Conservation (phyloP, 2,329 filamentous ascomycete species). For the Aschersonia sp. region DNA sequence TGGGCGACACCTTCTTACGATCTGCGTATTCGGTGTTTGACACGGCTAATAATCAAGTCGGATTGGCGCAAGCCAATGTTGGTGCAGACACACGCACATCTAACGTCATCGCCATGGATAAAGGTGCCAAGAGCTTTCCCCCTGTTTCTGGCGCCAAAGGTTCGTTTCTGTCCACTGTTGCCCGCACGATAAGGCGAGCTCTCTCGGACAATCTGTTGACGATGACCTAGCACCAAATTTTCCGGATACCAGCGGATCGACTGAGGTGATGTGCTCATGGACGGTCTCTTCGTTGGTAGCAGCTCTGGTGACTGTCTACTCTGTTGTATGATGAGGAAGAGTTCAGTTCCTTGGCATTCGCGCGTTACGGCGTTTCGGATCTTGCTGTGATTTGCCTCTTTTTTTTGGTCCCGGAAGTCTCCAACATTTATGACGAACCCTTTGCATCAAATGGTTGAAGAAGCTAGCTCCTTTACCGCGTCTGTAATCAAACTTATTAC, state of each 20-base stretch:
- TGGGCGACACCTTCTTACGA: conserved; percentile 43
- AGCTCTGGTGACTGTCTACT: neutral
- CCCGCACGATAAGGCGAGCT: neutral
- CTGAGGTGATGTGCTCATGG: neutral
- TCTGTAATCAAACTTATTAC: too few relatives aligned
- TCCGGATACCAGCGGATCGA: neutral
- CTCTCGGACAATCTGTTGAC: too few relatives aligned
- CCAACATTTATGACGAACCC: too few relatives aligned
- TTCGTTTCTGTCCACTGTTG: neutral
- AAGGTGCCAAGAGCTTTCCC: neutral
- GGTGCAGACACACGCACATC: conserved; percentile 22
- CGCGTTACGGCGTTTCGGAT: too few relatives aligned
- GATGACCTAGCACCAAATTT: neutral
- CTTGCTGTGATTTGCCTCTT: too few relatives aligned
- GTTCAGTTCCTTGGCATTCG: neutral
- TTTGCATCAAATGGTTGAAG: too few relatives aligned
- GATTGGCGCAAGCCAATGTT: conserved; percentile 36
- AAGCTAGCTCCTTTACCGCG: too few relatives aligned
- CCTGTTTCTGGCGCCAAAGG: neutral
- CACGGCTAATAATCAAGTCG: conserved; percentile 33
- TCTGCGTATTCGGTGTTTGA: conserved; percentile 45
- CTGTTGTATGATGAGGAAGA: neutral
- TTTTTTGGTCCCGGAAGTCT: too few relatives aligned
- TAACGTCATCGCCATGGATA: conserved; percentile 23
- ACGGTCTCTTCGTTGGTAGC: neutral